phyloP scores from a whole-genome alignment of 2,329 filamentous ascomycete species.

The Truncatella angustata region DNA sequence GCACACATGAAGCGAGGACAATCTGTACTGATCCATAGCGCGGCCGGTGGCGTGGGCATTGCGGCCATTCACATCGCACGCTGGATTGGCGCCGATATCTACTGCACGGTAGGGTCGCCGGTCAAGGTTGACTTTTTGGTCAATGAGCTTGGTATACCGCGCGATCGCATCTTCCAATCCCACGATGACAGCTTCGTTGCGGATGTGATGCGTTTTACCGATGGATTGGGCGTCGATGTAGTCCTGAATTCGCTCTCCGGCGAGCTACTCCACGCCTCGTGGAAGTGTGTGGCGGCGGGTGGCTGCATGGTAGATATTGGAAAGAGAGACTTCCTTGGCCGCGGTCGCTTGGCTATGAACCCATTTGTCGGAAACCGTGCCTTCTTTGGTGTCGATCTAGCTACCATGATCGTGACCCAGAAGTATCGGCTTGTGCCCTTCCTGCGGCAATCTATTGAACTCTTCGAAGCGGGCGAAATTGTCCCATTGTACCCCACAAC shows the following conservation, averaged over 20 bases:
- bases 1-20: not conserved
- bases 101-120: slow-evolving; percentile 21
- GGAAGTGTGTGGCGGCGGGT: slow-evolving; percentile 26
- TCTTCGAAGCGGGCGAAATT: slow-evolving; percentile 12
- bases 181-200: slow-evolving; percentile 20
- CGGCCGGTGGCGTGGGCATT: slow-evolving; percentile 13
- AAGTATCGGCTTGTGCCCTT: too few relatives aligned
- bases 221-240: not conserved
- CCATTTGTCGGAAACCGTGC: slow-evolving; percentile 23
- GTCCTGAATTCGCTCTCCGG: slow-evolving; percentile 7
- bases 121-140: slow-evolving; percentile 23
- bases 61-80: slow-evolving; percentile 1
- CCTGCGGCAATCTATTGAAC: slow-evolving; percentile 15
- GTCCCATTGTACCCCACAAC: slow-evolving; percentile 21
- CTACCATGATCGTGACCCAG: not conserved
- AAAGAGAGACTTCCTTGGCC: slow-evolving; percentile 24
- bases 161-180: slow-evolving; percentile 22
- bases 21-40: slow-evolving; percentile 14
- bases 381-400: slow-evolving; percentile 4
- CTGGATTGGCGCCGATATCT: slow-evolving; percentile 18
- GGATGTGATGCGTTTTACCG: slow-evolving; percentile 16
- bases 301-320: slow-evolving; percentile 29
- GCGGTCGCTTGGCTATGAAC: slow-evolving; percentile 30
- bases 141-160: slow-evolving; percentile 19
- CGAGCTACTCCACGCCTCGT: slow-evolving; percentile 21